phyloP scores from a whole-genome alignment of 2,329 filamentous ascomycete species.

The Aspergillus tamarii region DNA sequence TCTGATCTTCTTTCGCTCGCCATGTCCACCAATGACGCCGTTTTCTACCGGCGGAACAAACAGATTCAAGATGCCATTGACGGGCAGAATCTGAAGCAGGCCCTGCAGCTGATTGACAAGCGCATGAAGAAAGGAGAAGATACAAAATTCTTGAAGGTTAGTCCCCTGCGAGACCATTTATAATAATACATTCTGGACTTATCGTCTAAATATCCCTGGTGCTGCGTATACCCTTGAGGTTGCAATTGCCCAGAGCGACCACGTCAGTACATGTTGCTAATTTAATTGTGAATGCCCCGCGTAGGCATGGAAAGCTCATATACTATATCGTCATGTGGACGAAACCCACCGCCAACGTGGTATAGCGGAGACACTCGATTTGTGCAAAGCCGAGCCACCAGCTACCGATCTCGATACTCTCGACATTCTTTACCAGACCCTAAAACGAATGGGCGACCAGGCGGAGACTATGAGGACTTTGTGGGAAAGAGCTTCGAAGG shows the following conservation, averaged over 20 bases:
- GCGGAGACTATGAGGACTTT: slow-evolving; percentile 39
- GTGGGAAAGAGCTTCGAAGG: slow-evolving; percentile 53
- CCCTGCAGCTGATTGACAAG: slow-evolving; percentile 54
- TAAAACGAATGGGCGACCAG: slow-evolving; percentile 40
- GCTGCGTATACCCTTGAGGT: not conserved
- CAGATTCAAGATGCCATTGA: slow-evolving; percentile 55
- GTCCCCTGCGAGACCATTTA: slow-evolving; percentile 12
- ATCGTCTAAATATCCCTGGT: not conserved
- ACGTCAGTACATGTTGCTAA: slow-evolving; percentile 15
- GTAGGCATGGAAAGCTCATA: slow-evolving; percentile 49
- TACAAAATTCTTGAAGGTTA: slow-evolving; percentile 44
- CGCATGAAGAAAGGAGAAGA: slow-evolving; percentile 59
- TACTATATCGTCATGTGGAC: slow-evolving; percentile 46
- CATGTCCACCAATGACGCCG: slow-evolving; percentile 40
- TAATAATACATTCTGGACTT: not conserved
- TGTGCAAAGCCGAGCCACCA: slow-evolving; percentile 47
- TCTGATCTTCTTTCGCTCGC: slow-evolving; percentile 5
- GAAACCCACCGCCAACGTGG: slow-evolving; percentile 47
- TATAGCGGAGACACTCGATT: slow-evolving; percentile 44
- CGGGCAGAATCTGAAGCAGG: slow-evolving; percentile 52
- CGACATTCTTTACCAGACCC: slow-evolving; percentile 45
- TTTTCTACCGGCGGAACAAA: slow-evolving; percentile 51
- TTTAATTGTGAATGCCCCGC: not conserved
- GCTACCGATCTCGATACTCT: slow-evolving; percentile 50
- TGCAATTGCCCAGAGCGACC: not conserved